Evolutionary conservation across 2,329 filamentous ascomycete genomes (phyloP), one percentile per base, ranked within the genome.

Genomic region (Amauroascus verrucosus): DNA sequence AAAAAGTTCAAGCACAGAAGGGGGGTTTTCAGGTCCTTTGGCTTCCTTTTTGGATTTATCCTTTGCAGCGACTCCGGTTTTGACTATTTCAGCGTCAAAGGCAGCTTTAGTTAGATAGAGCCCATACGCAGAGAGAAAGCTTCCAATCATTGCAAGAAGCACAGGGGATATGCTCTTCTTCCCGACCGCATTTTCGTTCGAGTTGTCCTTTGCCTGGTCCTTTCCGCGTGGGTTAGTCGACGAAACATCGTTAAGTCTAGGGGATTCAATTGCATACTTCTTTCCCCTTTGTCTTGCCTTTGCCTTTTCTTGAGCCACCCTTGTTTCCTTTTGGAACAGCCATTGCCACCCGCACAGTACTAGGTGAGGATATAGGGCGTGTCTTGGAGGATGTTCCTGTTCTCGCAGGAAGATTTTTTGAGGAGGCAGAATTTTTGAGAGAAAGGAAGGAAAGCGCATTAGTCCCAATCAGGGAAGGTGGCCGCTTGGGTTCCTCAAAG

Each of bases 111-210:
- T 79, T 55, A 75, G 74, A 46, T 75, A 67, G 62, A 86, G 85
- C n/a, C 80, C 78, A 65, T 85, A 77, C 44, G 83, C 77, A 40
- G 76, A 75, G 48, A 89, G 75, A 67, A 88, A 89, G 20, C 71
- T 69, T 57, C 81, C 80, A 61, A 89, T 77, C 14, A 87, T 72
- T 56, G 82, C 78, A 64, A 89, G 72, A 33, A 89, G 72, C 66
- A 85, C 77, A 26, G 77, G 68, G 3, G 84, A 77, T 24, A 80
- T 75, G 45, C 72, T 65, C 26, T 67, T 53, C 55, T 61, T 62
- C 47, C 8, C 30, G 33, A 20, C 13, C 9, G 30, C 13, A 20
- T 40, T 30, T 18, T 6, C 28, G 6, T 46, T 52, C 13, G 50
- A 3, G 6, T 2, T 33, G 9, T 54, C 40, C 30, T 46, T 52